These are phyloP conservation scores for Clonostachys rhizophaga DNA, from an alignment of 2,329 filamentous ascomycete species.

Conservation along the genomic window DNA sequence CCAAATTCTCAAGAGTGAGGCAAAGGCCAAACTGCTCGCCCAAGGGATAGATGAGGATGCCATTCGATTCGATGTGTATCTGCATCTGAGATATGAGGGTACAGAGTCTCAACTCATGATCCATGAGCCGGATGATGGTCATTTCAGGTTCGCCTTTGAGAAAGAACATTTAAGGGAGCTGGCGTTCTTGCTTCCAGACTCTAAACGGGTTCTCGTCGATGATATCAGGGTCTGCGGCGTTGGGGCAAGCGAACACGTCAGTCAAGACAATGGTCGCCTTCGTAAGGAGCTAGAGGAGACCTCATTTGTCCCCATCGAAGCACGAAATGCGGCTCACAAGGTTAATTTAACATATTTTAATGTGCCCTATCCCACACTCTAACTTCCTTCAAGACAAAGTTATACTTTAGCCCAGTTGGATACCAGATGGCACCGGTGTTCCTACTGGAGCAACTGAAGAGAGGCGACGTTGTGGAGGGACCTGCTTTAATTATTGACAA, in stretches of 20 bases:
- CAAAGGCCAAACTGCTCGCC: slow-evolving; percentile 25
- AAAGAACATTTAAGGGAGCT: slow-evolving; percentile 31
- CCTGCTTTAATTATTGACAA: slow-evolving; percentile 57
- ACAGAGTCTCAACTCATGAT: slow-evolving; percentile 45
- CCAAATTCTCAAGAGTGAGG: slow-evolving; percentile 15
- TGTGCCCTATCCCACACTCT: not conserved
- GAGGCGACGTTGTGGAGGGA: slow-evolving; percentile 44
- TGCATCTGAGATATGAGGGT: slow-evolving; percentile 43
- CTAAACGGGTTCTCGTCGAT: slow-evolving; percentile 30
- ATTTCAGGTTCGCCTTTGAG: slow-evolving; percentile 27
- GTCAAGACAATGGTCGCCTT: not conserved
- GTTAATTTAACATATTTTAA: too few species aligned
- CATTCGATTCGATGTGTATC: slow-evolving; percentile 30
- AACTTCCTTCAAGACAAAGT: not conserved
- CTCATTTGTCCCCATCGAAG: not conserved
- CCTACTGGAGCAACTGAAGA: slow-evolving; percentile 97
- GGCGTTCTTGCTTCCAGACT: slow-evolving; percentile 24
- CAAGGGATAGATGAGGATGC: slow-evolving; percentile 32
- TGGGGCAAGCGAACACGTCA: not conserved
- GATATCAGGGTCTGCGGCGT: slow-evolving; percentile 22
- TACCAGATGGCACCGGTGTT: slow-evolving; percentile 98
- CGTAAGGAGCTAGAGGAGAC: not conserved
- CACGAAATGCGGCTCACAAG: not conserved
- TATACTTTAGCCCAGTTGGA: not conserved
- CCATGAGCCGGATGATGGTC: slow-evolving; percentile 22